phyloP scores from a whole-genome alignment of 2,329 filamentous ascomycete species.

The Hypoxylon sp. region DNA sequence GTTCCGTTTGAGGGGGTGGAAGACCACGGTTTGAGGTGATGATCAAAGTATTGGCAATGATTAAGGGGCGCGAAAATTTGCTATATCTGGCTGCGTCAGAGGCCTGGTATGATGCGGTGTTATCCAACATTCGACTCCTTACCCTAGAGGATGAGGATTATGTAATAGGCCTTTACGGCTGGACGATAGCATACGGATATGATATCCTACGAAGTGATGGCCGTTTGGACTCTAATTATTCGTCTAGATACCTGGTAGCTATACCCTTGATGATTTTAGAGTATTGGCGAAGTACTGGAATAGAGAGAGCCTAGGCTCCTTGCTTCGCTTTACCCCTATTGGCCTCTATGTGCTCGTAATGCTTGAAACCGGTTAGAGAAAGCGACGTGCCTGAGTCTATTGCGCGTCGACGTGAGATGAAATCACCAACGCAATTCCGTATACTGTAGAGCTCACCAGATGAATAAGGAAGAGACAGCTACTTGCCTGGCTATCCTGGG shows the following conservation, averaged over 20 bases:
- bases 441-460: background rate
- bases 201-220: background rate
- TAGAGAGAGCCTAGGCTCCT: background rate
- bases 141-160: background rate
- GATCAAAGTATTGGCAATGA: background rate
- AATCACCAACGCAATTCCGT: background rate
- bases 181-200: background rate
- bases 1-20: background rate
- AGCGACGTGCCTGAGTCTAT: background rate
- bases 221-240: background rate
- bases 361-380: background rate
- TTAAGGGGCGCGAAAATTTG: background rate
- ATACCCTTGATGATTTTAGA: background rate
- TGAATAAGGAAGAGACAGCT: background rate
- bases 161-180: background rate
- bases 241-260: background rate
- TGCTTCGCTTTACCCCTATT: background rate
- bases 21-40: background rate
- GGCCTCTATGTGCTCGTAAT: background rate
- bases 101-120: background rate
- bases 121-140: background rate
- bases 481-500: too few relatives aligned
- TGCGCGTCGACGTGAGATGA: background rate
- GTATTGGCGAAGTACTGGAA: background rate
- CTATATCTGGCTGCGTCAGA: background rate